Evolutionary conservation across 2,329 filamentous ascomycete species (phyloP), one percentile per base, ranked within the genome.

Genomic region (Polychaeton citri): DNA sequence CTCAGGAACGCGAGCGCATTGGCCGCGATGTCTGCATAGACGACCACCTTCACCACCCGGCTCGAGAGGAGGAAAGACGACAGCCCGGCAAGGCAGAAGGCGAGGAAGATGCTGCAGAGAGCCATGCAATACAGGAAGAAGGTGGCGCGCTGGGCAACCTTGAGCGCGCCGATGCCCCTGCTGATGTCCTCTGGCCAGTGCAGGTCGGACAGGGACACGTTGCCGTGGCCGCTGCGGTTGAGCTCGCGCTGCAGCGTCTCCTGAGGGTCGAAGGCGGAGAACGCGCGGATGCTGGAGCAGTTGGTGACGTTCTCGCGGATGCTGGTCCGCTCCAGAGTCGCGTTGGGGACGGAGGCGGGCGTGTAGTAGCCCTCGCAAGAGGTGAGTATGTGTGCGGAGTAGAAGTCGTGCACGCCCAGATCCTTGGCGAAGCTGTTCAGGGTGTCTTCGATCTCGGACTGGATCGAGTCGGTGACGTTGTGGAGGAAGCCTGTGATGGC

Each of bases 91-190:
- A 60, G 52, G 15, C 76, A 21, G 6, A 76, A 59, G 0, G 64
- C 61, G 6, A 72, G 28, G 6, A 67, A 68, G 12, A 71, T 64
- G 7, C 72, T 58, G 4, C 54, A 68, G 42, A 74, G 68, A 10
- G 68, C 68, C 28, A 78, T 64, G 46, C 68, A 69, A 52, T 78
- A 79, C 17, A 79, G 61, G 4, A 75, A 61, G 31, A 75, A 74
- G 40, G 68, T 68, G 2, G 67, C 68, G 17, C 64, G 63, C 40
- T 64, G 61, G 2, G 69, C 65, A 2, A 63, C 51, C 20, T 61
- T 60, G 31, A 79, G 59, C 0, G 64, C 63, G 21, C 65, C 49
- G 36, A 78, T 62, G 10, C 68, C 71, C 10, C 66, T 55, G 42
- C 69, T 60, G 42, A 79, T 68, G 13, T 68, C 64, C 2, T 61